Base-by-base conservation (phyloP, 768 basidiomycete genomes). In the Coprinellus micaceus region DNA sequence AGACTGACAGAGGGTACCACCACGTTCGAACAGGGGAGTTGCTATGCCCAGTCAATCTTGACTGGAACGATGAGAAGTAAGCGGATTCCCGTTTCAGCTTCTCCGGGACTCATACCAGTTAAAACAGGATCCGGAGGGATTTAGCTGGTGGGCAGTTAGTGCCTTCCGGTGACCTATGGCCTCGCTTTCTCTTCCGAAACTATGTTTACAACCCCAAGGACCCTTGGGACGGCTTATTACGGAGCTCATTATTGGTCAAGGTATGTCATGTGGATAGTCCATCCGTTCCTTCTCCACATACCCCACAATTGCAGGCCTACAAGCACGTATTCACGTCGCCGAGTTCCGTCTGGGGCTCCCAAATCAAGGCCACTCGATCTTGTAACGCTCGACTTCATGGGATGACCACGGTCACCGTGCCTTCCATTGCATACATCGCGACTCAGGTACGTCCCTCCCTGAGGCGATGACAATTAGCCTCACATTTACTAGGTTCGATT, bases 241-340 rank as follows among this genome's bases (percentile, higher is more conserved):
- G 57, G 24, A 64, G 66, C 37, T 3, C 33, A 1, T 24, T 67
- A 5, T 60, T 71, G 1, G 60, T 69, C 12, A 60, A 37, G 40
- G 66, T 67, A 6, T 13, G 33, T 13, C 33, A 33, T 43, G 7
- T 21, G 2, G n/a, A 12, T 13, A 19, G n/a, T 10, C n/a, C 22
- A 15, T 43, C 7, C 13, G 33, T n/a, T n/a, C n/a, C n/a, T n/a
- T n/a, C n/a, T n/a, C n/a, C n/a, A n/a, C n/a, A n/a, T n/a, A 33
- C 33, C 6, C 33, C 33, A 33, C 33, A n/a, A 4, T 24, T 25
- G 19, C 24, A 69, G 68, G 67, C 64, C 0, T 67, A 49, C 17
- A 68, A 63, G 40, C 63, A 69, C 49, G 54, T 71, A 15, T 71
- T 71, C 36, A 71, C 59, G 1, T 69, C 66, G 1, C 67, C 69